phyloP scores from a whole-genome alignment of 768 basidiomycete species.

The Tulasnella sp. region DNA sequence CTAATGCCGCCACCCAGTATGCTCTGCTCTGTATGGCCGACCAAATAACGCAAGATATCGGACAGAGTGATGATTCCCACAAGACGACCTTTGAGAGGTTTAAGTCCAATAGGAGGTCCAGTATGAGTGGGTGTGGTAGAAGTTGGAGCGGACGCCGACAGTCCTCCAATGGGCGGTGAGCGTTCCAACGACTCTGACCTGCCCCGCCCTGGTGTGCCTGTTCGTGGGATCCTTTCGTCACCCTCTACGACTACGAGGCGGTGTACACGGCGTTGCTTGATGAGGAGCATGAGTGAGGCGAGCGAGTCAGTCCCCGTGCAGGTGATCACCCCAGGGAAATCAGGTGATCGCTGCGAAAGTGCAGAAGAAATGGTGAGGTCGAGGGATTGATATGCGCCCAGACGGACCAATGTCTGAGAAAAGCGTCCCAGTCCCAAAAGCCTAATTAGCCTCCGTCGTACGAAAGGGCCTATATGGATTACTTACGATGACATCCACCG shows the following conservation, averaged over 20 bases:
- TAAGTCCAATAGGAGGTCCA: constrained; percentile 9
- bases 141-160: constrained; percentile 20
- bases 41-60: constrained; percentile 79
- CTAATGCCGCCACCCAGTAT: not conserved
- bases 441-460: not conserved
- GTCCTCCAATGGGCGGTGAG: constrained; percentile 21
- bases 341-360: constrained; percentile 80
- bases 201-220: constrained; percentile 7
- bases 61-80: constrained; percentile 82
- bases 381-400: constrained; percentile 91
- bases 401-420: constrained; percentile 78
- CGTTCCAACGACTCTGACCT: constrained; percentile 3
- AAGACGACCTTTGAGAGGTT: constrained; percentile 43
- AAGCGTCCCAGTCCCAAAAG: not conserved
- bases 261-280: constrained; percentile 90
- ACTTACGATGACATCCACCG: constrained; percentile 95
- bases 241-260: constrained; percentile 92
- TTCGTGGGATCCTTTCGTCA: constrained; percentile 34
- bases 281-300: constrained; percentile 79
- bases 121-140: not conserved
- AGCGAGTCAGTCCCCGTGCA: constrained; percentile 90
- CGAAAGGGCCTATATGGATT: not conserved
- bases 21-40: constrained; percentile 29
- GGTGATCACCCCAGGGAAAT: constrained; percentile 95
- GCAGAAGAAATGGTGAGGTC: constrained; percentile 92